Conservation (phyloP, 164 flowering plant species). For the Stephania yunnanensis region DNA sequence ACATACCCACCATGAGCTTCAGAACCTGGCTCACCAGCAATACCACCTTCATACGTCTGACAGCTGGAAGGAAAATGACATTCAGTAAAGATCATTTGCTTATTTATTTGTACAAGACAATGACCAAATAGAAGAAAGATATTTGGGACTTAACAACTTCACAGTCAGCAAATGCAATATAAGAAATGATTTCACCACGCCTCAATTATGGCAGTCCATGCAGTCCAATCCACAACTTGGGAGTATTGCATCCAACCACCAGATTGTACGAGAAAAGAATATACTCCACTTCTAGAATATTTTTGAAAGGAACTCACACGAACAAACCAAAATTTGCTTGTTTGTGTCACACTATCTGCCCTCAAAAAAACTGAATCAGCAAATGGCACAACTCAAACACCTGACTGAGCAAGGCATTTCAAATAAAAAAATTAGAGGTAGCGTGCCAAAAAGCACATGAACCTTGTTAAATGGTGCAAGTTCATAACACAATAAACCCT, state of each 20-base stretch:
- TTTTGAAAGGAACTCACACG: too few species aligned
- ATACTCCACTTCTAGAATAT: background rate
- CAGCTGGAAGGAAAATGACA: slow-evolving; percentile 47
- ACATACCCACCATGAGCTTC: slow-evolving; percentile 99
- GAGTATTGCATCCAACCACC: background rate
- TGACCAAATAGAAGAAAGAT: background rate
- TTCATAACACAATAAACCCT: too few species aligned
- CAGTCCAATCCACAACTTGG: background rate
- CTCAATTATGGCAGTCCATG: background rate
- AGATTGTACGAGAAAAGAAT: background rate
- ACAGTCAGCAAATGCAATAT: background rate
- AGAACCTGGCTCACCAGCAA: slow-evolving; percentile 92
- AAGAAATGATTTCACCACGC: background rate
- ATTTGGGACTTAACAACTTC: background rate
- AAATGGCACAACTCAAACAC: too few species aligned
- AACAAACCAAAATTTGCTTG: too few species aligned
- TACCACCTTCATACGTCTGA: slow-evolving; percentile 98
- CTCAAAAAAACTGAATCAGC: too few species aligned
- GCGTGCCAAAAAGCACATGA: too few species aligned
- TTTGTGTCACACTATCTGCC: too few species aligned
- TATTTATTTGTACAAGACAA: background rate
- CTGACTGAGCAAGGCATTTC: too few species aligned
- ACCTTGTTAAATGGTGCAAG: too few species aligned
- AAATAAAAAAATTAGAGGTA: too few species aligned
- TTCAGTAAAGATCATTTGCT: background rate